A percentile compares a stretch with the other conserved stretches of the same genome.
Evolutionary conservation across 1,139 yeast species (phyloP).

Genomic region (Hyphopichia pseudoburtonii): DNA sequence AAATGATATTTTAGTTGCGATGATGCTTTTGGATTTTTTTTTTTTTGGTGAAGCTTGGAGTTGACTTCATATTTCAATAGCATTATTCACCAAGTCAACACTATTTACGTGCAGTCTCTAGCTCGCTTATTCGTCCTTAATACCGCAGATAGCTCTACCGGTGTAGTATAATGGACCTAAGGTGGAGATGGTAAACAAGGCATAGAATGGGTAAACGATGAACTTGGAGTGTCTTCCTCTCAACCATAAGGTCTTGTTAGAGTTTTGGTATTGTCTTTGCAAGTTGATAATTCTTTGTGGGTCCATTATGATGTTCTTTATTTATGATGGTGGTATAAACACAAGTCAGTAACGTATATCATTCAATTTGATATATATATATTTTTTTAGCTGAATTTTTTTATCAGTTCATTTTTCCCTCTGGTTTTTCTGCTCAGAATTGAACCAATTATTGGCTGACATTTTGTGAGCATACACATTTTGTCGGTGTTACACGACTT

Average conservation of each 20-base stretch:
- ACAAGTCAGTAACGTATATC: neutral
- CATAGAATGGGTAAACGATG: conserved; percentile 86
- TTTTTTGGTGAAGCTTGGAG: no score
- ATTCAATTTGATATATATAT: neutral
- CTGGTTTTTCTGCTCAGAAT: neutral
- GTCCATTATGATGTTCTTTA: conserved; percentile 36
- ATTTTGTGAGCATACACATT: neutral
- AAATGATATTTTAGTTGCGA: no score
- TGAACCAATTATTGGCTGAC: conserved; percentile 1
- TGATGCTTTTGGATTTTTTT: no score
- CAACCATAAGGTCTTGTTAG: conserved; percentile 74
- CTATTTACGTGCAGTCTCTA: no score
- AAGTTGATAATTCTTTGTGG: conserved; percentile 70
- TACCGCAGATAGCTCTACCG: conserved; percentile 75
- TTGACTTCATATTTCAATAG: no score
- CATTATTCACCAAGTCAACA: no score
- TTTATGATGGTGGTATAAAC: neutral
- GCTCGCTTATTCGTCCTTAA: conserved; percentile 52
- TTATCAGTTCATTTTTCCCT: conserved; percentile 4
- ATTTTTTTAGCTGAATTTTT: neutral
- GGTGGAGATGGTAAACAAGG: conserved; percentile 73
- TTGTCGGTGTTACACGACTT: no score
- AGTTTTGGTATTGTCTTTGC: conserved; percentile 72
- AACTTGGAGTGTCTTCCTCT: conserved; percentile 74
- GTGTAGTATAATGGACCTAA: conserved; percentile 71